phyloP scores from a whole-genome alignment of 192 early-diverging fungal species.

The Linnemannia schmuckeri region DNA sequence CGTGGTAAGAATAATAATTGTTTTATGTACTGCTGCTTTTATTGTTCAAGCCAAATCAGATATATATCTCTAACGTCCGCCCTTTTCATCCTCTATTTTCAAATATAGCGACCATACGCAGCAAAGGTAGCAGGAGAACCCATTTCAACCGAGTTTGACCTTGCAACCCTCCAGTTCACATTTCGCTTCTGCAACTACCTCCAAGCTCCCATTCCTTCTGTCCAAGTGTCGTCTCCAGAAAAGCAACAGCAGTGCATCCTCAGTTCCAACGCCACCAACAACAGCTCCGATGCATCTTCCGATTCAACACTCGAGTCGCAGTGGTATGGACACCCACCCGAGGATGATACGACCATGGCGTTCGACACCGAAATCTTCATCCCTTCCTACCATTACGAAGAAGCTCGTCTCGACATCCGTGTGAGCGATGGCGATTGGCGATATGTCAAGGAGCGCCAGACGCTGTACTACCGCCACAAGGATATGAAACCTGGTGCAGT shows the following conservation, averaged over 20 bases:
- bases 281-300: neutral
- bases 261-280: neutral
- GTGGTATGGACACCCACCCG: conserved; percentile 41
- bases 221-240: conserved; percentile 18
- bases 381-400: conserved; percentile 79
- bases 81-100: neutral
- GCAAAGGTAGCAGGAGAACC: conserved; percentile 81
- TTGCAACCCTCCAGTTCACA: conserved; percentile 70
- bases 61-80: neutral
- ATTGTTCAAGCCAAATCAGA: neutral
- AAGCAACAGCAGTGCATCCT: neutral
- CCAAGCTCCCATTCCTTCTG: conserved; percentile 46
- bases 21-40: neutral
- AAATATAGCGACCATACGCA: conserved; percentile 78
- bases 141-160: conserved; percentile 67
- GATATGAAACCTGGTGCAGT: conserved; percentile 46
- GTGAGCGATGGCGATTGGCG: conserved; percentile 80
- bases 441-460: conserved; percentile 76
- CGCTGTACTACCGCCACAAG: conserved; percentile 68
- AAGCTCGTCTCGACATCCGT: conserved; percentile 61
- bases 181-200: conserved; percentile 68
- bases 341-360: conserved; percentile 27
- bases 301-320: conserved; percentile 1
- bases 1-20: conserved; percentile 58
- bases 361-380: conserved; percentile 78